These are phyloP conservation scores for Verticillium albo-atrum DNA, from an alignment of 2,329 filamentous ascomycete species.

Conservation along the genomic window DNA sequence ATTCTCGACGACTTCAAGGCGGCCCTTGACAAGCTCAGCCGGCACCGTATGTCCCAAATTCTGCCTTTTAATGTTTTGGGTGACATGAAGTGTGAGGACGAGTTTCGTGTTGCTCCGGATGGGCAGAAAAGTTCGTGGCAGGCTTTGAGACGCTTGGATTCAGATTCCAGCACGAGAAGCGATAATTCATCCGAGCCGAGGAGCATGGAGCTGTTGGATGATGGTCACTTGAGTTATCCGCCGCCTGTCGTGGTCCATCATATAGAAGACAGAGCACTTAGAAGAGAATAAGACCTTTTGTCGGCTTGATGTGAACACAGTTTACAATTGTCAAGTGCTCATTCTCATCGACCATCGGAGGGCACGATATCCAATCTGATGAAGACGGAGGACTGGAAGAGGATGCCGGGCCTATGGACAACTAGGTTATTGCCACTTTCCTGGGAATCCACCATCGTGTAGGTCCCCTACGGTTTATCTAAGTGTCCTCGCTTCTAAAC, in stretches of 20 bases:
- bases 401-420: no score
- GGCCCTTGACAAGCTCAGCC: constrained; percentile 31
- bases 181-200: neutral
- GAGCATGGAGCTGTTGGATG: constrained; percentile 20
- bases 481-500: no score
- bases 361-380: no score
- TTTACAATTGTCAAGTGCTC: no score
- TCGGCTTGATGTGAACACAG: no score
- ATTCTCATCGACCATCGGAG: no score
- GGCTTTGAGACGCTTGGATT: neutral
- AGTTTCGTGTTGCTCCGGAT: constrained; percentile 23
- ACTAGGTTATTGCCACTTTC: no score
- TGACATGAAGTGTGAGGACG: constrained; percentile 10
- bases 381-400: no score
- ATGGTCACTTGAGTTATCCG: constrained; percentile 11
- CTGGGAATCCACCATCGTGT: no score
- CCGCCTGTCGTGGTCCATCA: neutral
- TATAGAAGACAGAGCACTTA: constrained; percentile 28
- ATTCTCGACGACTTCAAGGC: constrained; percentile 68
- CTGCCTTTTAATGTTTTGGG: constrained; percentile 7
- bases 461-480: no score
- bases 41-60: constrained; percentile 3
- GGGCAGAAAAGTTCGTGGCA: constrained; percentile 11
- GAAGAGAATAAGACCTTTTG: constrained; percentile 15
- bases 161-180: neutral